These are phyloP conservation scores for Phylloporus sp. DNA, from an alignment of 768 basidiomycete genomes.

Conservation along the genomic window DNA sequence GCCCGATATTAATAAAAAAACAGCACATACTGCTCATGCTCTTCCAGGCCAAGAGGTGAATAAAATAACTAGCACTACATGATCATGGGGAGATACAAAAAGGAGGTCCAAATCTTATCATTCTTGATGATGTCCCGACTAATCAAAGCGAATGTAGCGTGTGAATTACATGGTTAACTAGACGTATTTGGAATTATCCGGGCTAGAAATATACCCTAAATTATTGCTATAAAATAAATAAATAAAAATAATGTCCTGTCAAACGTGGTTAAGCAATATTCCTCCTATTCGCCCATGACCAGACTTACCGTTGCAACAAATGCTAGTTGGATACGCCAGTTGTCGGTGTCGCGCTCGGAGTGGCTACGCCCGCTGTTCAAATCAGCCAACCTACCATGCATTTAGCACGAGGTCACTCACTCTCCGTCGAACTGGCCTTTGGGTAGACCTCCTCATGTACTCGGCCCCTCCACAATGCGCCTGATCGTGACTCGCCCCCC, in stretches of 20 bases:
- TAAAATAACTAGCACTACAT: no score
- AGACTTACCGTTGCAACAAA: not conserved
- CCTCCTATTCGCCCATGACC: not conserved
- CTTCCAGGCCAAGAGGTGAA: not conserved
- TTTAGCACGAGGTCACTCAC: slow-evolving; percentile 5
- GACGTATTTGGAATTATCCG: not conserved
- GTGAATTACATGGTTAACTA: not conserved
- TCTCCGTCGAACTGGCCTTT: not conserved
- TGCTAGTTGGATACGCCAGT: not conserved
- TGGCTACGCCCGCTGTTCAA: not conserved
- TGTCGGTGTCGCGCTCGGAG: not conserved
- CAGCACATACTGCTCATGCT: not conserved
- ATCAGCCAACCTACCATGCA: slow-evolving; percentile 2
- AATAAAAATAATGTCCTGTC: not conserved
- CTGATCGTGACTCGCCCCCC: not conserved
- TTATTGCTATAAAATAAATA: not conserved
- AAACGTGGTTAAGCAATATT: not conserved
- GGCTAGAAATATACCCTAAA: not conserved
- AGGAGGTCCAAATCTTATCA: no score
- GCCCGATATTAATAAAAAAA: not conserved
- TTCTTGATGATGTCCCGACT: no score
- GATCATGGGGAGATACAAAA: no score
- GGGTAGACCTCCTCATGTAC: slow-evolving; percentile 21
- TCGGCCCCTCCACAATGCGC: slow-evolving; percentile 16
- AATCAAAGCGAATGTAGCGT: not conserved